Evolutionary conservation across 768 basidiomycete species (phyloP), one percentile per base, ranked within the genome.

Genomic region (Phanerochaete sordida): DNA sequence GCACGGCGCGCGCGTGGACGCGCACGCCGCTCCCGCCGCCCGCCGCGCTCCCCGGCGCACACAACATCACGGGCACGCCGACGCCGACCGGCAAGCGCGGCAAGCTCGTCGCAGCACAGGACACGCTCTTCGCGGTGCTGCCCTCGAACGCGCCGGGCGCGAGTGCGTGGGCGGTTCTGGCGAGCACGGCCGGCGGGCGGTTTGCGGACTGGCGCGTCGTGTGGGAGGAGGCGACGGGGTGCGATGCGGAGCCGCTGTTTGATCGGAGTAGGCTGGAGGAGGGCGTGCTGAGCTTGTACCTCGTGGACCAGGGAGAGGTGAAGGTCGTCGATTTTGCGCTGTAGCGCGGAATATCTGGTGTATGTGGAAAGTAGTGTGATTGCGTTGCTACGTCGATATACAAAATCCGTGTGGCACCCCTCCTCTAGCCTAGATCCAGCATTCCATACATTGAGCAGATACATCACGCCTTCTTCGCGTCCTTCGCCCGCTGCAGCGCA

Each of bases 81-180:
- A 75, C 73, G 2, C 71, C 73, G 35, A 75, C 72, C 62, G 75
- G 75, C 33, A 76, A 77, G 58, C 71, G 74, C 58, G 75, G 74
- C 30, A 76, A 75, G 61, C 65, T 75, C 39, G 71, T 67, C 46
- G 61, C 65, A 1, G 60, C 11, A 47, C 51, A 27, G 49, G 53
- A n/a, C n/a, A 45, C 57, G 9, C 60, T 75, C 1, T 63, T 74
- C 26, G 70, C 70, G 12, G 62, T 74, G 31, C 61, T 75, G 16
- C 75, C 75, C 23, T 72, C 72, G 6, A 76, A 76, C 63, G 70
- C 72, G 16, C 62, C 66, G 8, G 70, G 73, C 56, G 71, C 75
- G 15, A 72, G 67, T 7, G 72, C 67, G 15, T 48, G 73, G 27
- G 74, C 70, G 54, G 69, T 74, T 53, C 61, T 75, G 46, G 59